These are phyloP conservation scores for Crucibulum laeve DNA, from an alignment of 768 basidiomycete genomes.

Conservation along the genomic window DNA sequence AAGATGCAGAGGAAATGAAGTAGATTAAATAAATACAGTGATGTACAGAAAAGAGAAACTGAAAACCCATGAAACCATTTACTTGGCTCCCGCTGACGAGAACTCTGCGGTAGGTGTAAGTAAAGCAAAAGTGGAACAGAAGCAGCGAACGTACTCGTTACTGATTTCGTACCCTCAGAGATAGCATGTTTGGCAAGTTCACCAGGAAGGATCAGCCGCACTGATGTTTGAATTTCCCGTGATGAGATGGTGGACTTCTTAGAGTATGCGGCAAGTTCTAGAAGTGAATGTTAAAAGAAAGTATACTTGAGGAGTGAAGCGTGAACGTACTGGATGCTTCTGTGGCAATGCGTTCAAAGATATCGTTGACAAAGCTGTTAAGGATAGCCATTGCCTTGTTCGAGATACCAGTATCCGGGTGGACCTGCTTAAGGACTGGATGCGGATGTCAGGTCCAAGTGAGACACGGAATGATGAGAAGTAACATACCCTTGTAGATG, in stretches of 20 bases:
- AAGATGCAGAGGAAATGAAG: constrained; percentile 8
- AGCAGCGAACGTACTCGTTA: constrained; percentile 58
- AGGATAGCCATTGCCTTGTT: constrained; percentile 98
- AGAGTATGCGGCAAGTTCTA: constrained; percentile 94
- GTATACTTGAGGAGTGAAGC: background rate
- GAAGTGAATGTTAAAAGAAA: constrained; percentile 4
- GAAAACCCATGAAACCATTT: constrained; percentile 17
- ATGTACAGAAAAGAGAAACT: constrained; percentile 23
- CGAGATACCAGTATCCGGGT: constrained; percentile 98
- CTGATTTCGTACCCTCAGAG: constrained; percentile 92
- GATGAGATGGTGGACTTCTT: constrained; percentile 99
- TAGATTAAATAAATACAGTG: constrained; percentile 28
- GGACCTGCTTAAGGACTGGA: constrained; percentile 91
- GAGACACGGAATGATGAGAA: background rate
- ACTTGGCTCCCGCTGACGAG: constrained; percentile 72
- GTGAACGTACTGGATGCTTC: constrained; percentile 77
- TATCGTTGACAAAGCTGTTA: constrained; percentile 95
- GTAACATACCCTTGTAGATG: constrained; percentile 80
- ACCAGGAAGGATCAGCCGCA: constrained; percentile 94
- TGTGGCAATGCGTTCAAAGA: constrained; percentile 89
- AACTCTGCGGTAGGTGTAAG: constrained; percentile 35
- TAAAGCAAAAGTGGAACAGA: background rate
- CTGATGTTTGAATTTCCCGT: constrained; percentile 96
- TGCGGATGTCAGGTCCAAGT: constrained; percentile 4
- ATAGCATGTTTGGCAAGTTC: constrained; percentile 93